Evolutionary conservation across 2,329 filamentous ascomycete species (phyloP), one percentile per base, ranked within the genome.

Genomic region (Botrytis porri): DNA sequence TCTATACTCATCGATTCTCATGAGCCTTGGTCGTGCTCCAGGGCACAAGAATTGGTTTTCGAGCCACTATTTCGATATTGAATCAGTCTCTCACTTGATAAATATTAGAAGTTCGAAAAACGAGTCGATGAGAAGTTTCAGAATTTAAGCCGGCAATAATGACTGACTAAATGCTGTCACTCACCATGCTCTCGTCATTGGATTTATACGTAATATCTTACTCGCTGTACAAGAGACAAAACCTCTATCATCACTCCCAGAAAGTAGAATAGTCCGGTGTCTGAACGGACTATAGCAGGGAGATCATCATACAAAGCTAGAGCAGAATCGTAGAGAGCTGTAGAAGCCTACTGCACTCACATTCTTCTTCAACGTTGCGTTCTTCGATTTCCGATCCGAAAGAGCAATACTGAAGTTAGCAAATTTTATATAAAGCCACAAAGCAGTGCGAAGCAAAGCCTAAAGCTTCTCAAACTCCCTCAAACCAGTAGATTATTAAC

Each of bases 51-150:
- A 3, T 16, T 6, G 12, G 14, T 6, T n/a, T 54, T 29, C 7
- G n/a, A 16, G 51, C 12, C 12, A n/a, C 12, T 3, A 29, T 54
- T 6, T 1, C 3, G 0, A 3, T 54, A 12, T 5, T 16, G 16
- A 29, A 29, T 54, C 12, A 6, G 12, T 54, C 25, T 54, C 14
- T 3, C n/a, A 29, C 5, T 54, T 0, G 1, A 14, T 43, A 4
- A n/a, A 16, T 54, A 0, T n/a, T 0, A 12, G 2, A 7, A 16
- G n/a, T n/a, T 54, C 14, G 2, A 29, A 29, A 29, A 29, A 0
- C 14, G 51, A 54, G 6, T 7, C n/a, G 12, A 8, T 16, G 5
- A 8, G 25, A 16, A 25, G 2, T 54, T 29, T 29, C 7, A 6
- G 0, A 7, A 2, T 25, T 16, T 16, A 54, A 0, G 12, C 12